Evolutionary conservation across 2,329 filamentous ascomycete species (phyloP).

Genomic region (Phialophora chinensis): DNA sequence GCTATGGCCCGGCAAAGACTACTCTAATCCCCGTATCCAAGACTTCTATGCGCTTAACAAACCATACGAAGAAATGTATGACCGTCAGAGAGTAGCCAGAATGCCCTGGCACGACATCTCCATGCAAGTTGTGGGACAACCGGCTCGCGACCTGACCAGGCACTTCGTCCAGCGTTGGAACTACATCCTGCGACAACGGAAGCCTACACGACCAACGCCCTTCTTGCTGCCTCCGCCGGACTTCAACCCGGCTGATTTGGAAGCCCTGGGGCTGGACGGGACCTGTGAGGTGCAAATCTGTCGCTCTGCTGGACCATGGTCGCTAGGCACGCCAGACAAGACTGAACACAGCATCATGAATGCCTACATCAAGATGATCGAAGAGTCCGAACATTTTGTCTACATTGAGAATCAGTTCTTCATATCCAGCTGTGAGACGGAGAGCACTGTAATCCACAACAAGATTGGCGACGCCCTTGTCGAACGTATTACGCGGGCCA

Average conservation of each 20-base stretch:
- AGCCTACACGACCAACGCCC: conserved; percentile 89
- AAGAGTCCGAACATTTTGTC: conserved; percentile 93
- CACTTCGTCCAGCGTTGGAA: conserved; percentile 99
- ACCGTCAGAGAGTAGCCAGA: conserved; percentile 81
- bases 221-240: conserved; percentile 94
- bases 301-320: conserved; percentile 89
- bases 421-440: conserved; percentile 87
- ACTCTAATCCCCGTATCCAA: conserved; percentile 92
- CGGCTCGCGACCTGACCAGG: conserved; percentile 87
- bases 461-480: conserved; percentile 93
- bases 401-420: conserved; percentile 99
- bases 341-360: conserved; percentile 95
- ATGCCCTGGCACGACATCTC: conserved; percentile 99
- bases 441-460: conserved; percentile 87
- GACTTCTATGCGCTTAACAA: conserved; percentile 93
- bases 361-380: conserved; percentile 92
- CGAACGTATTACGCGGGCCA: conserved; percentile 83
- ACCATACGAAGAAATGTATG: conserved; percentile 99
- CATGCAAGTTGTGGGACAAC: conserved; percentile 97
- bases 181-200: conserved; percentile 89
- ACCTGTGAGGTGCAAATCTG: conserved; percentile 97
- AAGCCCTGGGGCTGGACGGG: conserved; percentile 84
- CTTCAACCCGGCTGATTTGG: conserved; percentile 82
- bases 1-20: conserved; percentile 96
- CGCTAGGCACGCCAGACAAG: conserved; percentile 79